Evolutionary conservation across 2,329 filamentous ascomycete genomes (phyloP), one percentile per base, ranked within the genome.

Genomic region (Chrysoporthe puriensis): DNA sequence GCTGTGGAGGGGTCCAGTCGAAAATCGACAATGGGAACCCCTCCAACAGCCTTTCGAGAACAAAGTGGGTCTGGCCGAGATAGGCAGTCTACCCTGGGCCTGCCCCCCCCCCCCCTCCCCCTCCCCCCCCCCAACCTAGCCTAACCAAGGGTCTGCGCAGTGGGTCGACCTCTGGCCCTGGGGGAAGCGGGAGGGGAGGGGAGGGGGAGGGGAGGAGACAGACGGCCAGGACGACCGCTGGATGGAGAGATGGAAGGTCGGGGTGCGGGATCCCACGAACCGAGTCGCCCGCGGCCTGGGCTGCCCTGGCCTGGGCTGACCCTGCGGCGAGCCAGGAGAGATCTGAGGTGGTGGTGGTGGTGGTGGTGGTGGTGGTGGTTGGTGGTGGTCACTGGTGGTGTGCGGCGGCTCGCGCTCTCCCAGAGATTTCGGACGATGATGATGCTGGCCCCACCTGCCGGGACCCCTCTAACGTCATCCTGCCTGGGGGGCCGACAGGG

Each of bases 31-130:
- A 59, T 44, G 13, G 21, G 32, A 46, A 61, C 21, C 42, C 46
- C 48, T 54, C 48, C 62, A 32, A 54, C 62, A 56, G 40, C 58
- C 54, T 64, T 64, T 64, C 63, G 63, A 64, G 63, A 64, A 64
- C 63, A 58, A 64, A 59, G 63, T 64, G 63, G 63, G 56, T 32
- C 54, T 40, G 52, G 36, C 52, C 52, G 26, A 64, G 62, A 57
- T 58, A 58, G 62, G 50, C 50, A 64, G 62, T 64, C 50, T 62
- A 36, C 32, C 16, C 43, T 62, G 58, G 16, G 7, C 57, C 14
- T 60, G 26, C 26, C 26, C 26, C 26, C 26, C 26, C 26, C 2
- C 26, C 26, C 26, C 26, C 26, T 26, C 26, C 26, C 26, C 2
- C 26, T 2, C 26, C 26, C 26, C 2, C 26, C 26, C 26, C 26